Evolutionary conservation across 106 monocot genomes (phyloP).

Genomic region (Vanilla planifolia): DNA sequence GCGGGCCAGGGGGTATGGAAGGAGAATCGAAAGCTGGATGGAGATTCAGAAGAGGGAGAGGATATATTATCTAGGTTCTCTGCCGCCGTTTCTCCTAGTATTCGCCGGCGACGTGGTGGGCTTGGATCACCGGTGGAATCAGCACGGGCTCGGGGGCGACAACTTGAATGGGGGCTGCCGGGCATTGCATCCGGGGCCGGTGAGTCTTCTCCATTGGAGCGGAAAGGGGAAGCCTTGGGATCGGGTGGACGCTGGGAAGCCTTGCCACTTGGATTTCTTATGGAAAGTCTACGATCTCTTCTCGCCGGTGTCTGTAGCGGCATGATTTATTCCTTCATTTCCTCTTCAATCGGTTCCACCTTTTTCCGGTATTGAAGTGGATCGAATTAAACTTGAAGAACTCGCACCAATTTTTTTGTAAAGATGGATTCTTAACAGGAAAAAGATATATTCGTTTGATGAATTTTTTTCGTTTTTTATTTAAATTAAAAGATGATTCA

Average conservation of each 20-base stretch:
- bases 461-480: background rate
- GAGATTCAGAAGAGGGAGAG: conserved; percentile 16
- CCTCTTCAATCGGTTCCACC: background rate
- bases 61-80: conserved; percentile 21
- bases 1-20: conserved; percentile 8
- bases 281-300: conserved; percentile 7
- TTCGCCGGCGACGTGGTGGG: conserved; percentile 11
- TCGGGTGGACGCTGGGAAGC: conserved; percentile 9
- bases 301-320: background rate
- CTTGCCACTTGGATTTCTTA: conserved; percentile 5
- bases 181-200: conserved; percentile 2
- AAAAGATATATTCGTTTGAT: too few species aligned
- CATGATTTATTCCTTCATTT: background rate
- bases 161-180: conserved; percentile 5
- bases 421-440: too few species aligned
- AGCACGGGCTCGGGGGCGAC: conserved; percentile 18
- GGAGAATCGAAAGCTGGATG: conserved; percentile 14
- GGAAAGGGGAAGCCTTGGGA: conserved; percentile 19
- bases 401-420: background rate
- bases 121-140: conserved; percentile 22
- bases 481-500: too few species aligned
- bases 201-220: conserved; percentile 18
- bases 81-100: conserved; percentile 24
- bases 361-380: background rate
- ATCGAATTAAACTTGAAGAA: background rate